Percentiles rank a stretch among this genome's conserved stretches.
Conservation (phyloP, 306 rosid genomes). For the Medicago lupulina region DNA sequence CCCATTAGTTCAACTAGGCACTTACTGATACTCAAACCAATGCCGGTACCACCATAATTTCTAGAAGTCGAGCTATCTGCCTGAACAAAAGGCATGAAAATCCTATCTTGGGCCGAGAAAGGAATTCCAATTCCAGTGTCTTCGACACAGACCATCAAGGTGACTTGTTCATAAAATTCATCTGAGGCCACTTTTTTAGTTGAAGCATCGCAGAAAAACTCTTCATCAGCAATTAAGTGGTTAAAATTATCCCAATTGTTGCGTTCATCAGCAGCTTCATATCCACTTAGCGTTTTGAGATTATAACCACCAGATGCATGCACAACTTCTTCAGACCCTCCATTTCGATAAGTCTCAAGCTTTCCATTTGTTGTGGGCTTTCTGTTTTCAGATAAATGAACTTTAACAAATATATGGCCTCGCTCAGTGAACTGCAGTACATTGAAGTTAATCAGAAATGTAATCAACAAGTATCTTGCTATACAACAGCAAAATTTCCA, state of each 20-base stretch:
- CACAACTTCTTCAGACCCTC: constrained; percentile 62
- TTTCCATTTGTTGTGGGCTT: constrained; percentile 56
- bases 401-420: constrained; percentile 93
- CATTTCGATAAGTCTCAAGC: constrained; percentile 56
- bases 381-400: constrained; percentile 70
- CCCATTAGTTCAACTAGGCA: constrained; percentile 97
- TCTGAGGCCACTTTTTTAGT: constrained; percentile 40
- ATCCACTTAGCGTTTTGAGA: constrained; percentile 82
- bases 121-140: constrained; percentile 98
- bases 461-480: constrained; percentile 26
- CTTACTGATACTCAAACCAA: constrained; percentile 96
- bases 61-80: constrained; percentile 98
- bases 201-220: constrained; percentile 57
- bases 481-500: neutral
- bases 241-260: constrained; percentile 85
- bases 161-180: constrained; percentile 67
- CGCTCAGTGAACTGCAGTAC: constrained; percentile 90
- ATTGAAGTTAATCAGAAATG: constrained; percentile 36
- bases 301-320: constrained; percentile 54
- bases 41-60: constrained; percentile 97
- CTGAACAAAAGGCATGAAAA: constrained; percentile 96
- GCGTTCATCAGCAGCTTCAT: constrained; percentile 86
- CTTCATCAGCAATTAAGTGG: constrained; percentile 72
- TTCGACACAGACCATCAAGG: constrained; percentile 86
- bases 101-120: constrained; percentile 77